Conservation (phyloP, 2,329 filamentous ascomycete species). For the Penicillium glabrum region DNA sequence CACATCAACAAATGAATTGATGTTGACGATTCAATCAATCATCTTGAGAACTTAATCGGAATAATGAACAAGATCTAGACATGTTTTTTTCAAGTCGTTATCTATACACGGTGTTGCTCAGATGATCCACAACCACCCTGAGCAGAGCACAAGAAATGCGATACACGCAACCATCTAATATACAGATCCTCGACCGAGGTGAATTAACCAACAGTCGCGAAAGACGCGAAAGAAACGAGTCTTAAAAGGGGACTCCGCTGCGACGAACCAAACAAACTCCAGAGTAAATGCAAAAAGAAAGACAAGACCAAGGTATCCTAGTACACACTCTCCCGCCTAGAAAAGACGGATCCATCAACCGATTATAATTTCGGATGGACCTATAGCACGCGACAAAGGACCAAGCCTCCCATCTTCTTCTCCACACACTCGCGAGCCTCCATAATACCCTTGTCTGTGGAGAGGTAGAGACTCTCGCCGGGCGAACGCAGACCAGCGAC, state of each 20-base stretch:
- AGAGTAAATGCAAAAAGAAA: conserved; percentile 35
- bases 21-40: background rate
- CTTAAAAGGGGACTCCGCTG: conserved; percentile 30
- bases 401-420: conserved; percentile 75
- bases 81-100: conserved; percentile 25
- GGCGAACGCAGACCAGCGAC: conserved; percentile 71
- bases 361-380: background rate
- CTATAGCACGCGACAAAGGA: conserved; percentile 68
- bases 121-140: conserved; percentile 10
- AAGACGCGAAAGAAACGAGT: conserved; percentile 27
- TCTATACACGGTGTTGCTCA: conserved; percentile 24
- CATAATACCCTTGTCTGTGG: conserved; percentile 73
- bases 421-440: conserved; percentile 81
- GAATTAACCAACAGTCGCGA: conserved; percentile 34
- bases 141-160: conserved; percentile 18
- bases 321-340: conserved; percentile 8
- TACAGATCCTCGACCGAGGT: conserved; percentile 34
- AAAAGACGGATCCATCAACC: background rate
- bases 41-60: background rate
- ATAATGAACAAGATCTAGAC: conserved; percentile 8
- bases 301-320: conserved; percentile 17
- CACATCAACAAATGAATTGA: background rate
- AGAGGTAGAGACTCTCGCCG: conserved; percentile 80
- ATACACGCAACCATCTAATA: conserved; percentile 36
- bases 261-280: conserved; percentile 39